A percentile compares a stretch with the other conserved stretches of the same genome.
Evolutionary conservation across 2,329 filamentous ascomycete genomes (phyloP).

Genomic region (Phialophora tarda): DNA sequence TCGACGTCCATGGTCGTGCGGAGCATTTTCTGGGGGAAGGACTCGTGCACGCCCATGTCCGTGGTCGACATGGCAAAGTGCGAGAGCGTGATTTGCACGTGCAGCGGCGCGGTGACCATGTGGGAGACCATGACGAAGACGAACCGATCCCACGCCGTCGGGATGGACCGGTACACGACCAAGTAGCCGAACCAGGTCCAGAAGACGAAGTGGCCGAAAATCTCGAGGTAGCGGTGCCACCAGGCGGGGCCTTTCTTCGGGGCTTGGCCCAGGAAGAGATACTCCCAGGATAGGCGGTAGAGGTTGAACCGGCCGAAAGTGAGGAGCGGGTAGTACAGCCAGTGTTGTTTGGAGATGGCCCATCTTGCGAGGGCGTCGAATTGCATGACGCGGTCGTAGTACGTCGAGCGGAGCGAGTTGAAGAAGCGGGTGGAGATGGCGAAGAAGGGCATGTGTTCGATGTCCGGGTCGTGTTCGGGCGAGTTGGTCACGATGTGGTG

Average conservation of each 20-base stretch:
- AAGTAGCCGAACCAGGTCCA: constrained; percentile 87
- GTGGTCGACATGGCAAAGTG: constrained; percentile 94
- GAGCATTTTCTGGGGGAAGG: constrained; percentile 87
- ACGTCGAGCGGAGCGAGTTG: constrained; percentile 73
- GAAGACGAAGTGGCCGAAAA: constrained; percentile 77
- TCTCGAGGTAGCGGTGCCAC: constrained; percentile 84
- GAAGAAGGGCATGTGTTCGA: constrained; percentile 88
- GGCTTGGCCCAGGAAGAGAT: constrained; percentile 71
- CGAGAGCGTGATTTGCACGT: constrained; percentile 87
- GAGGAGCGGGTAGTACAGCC: constrained; percentile 82
- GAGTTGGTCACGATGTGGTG: constrained; percentile 96
- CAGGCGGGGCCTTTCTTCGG: constrained; percentile 76
- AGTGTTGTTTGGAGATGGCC: constrained; percentile 75
- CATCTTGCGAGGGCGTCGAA: constrained; percentile 77
- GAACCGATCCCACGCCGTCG: constrained; percentile 70
- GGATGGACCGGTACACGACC: constrained; percentile 75
- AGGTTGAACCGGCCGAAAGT: constrained; percentile 85
- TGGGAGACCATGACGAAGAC: constrained; percentile 81
- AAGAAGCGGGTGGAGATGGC: constrained; percentile 84
- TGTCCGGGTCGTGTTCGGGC: constrained; percentile 94
- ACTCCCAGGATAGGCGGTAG: constrained; percentile 80
- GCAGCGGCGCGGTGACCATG: constrained; percentile 77
- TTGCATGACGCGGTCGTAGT: constrained; percentile 79
- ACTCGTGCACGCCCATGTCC: constrained; percentile 81
- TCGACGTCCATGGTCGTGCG: constrained; percentile 94